These are phyloP conservation scores for Coemansia biformis DNA, from an alignment of 192 early-diverging fungal genomes.

Conservation along the genomic window DNA sequence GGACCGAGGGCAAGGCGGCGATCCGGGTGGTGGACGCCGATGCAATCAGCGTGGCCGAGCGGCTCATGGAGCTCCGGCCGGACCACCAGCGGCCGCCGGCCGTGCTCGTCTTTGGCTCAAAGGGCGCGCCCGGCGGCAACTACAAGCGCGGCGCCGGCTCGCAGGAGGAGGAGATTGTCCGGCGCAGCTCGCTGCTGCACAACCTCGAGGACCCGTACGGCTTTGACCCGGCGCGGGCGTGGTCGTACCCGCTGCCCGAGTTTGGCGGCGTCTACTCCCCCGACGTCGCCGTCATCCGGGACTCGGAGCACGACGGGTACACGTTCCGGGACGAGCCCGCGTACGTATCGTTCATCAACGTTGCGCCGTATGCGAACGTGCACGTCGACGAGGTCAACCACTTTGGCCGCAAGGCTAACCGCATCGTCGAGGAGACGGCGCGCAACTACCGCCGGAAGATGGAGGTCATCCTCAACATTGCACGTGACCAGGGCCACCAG, in stretches of 20 bases:
- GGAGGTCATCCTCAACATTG: constrained; percentile 47
- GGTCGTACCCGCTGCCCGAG: constrained; percentile 49
- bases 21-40: constrained; percentile 44
- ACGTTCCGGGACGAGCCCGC: constrained; percentile 44
- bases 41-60: constrained; percentile 30
- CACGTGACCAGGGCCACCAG: constrained; percentile 48
- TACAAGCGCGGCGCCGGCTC: constrained; percentile 48
- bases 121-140: constrained; percentile 46
- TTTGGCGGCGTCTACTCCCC: constrained; percentile 52
- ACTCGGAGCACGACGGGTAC: constrained; percentile 46
- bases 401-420: constrained; percentile 40
- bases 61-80: constrained; percentile 37
- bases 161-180: constrained; percentile 49
- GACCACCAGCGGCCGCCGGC: constrained; percentile 41
- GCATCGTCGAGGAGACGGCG: constrained; percentile 44
- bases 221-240: constrained; percentile 37
- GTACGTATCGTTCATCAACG: constrained; percentile 46
- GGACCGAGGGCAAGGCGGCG: constrained; percentile 45
- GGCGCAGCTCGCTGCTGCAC: constrained; percentile 43
- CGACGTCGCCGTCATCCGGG: constrained; percentile 44
- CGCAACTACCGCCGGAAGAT: constrained; percentile 48
- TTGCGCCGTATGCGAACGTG: constrained; percentile 44
- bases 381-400: constrained; percentile 44
- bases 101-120: constrained; percentile 43
- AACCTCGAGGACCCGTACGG: constrained; percentile 48